Base-by-base conservation (phyloP, 2,329 filamentous ascomycete genomes). In the Xylariaceae sp. region DNA sequence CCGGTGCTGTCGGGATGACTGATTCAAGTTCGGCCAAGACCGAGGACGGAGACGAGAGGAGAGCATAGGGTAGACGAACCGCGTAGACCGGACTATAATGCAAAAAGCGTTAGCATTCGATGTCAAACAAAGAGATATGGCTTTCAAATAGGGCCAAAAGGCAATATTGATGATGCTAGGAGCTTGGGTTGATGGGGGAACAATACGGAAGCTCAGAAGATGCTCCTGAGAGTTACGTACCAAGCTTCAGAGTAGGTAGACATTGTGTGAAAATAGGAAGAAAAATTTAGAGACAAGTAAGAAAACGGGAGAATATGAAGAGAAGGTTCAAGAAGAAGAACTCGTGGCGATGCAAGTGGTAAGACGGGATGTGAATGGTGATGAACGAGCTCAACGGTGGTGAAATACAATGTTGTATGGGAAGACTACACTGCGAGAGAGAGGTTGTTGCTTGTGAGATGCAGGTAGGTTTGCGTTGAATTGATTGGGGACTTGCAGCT, bases 31-130 rank as follows among this genome's bases (percentile, higher is more conserved):
- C 65, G 57, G 61, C 56, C 55, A 52, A 46, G 57, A 58, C 59
- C 50, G 46, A 54, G 50, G 46, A 52, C 40, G 40, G 55, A 64
- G 57, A 26, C n/a, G n/a, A n/a, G n/a, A n/a, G n/a, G n/a, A n/a
- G n/a, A n/a, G n/a, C n/a, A n/a, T 61, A 58, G 52, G 68, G 64
- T 60, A 64, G 72, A 96, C 93, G 91, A 87, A 98, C 95, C 85
- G 95, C 91, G 83, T 98, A 99, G 74, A 96, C 93, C 81, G 93
- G 93, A 83, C 93, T 99, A 71, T 62, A 73, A 56, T 64, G 61
- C 57, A 58, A 46, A 54, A 51, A 59, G 62, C 26, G 58, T 71
- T 67, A 71, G 66, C 60, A 61, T 54, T 56, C 43, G 14, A 48
- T 44, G 29, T 18, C 20, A 37, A 41, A 57, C 41, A 47, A 18